Conservation (phyloP, 495 filamentous ascomycete genomes). For the Geopyxis carbonaria region DNA sequence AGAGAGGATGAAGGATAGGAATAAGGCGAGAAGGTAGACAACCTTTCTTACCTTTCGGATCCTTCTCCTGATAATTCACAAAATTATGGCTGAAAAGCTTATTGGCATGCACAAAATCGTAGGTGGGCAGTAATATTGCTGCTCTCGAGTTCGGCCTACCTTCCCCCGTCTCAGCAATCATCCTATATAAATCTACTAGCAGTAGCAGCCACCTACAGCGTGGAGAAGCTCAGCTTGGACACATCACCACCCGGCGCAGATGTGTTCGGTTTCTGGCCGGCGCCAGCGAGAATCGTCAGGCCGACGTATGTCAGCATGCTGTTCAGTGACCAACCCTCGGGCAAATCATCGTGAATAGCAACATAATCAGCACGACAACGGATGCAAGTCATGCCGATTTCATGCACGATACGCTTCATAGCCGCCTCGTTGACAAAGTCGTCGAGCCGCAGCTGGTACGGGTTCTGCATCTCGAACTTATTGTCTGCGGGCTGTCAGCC, state of each 20-base stretch:
- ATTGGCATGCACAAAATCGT: slow-evolving; percentile 88
- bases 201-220: slow-evolving; percentile 34
- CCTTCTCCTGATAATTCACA: slow-evolving; percentile 38
- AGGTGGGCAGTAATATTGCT: slow-evolving; percentile 63
- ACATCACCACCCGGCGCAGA: slow-evolving; percentile 49
- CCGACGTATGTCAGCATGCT: slow-evolving; percentile 55
- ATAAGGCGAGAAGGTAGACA: background rate
- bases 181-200: background rate
- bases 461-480: slow-evolving; percentile 97
- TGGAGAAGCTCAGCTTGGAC: slow-evolving; percentile 58
- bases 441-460: slow-evolving; percentile 83
- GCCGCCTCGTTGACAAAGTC: slow-evolving; percentile 88
- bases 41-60: slow-evolving; percentile 43
- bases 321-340: slow-evolving; percentile 73
- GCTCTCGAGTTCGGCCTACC: slow-evolving; percentile 59
- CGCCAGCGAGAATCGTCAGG: slow-evolving; percentile 53
- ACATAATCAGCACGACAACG: slow-evolving; percentile 56
- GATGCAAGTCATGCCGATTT: slow-evolving; percentile 53
- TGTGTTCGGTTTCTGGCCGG: slow-evolving; percentile 39
- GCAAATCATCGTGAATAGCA: slow-evolving; percentile 78
- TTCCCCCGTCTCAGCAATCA: background rate
- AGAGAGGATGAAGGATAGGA: background rate
- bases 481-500: slow-evolving; percentile 39
- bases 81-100: slow-evolving; percentile 86
- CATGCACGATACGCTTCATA: slow-evolving; percentile 64